A percentile compares a stretch with the other conserved stretches of the same genome.
Conservation (phyloP, 2,329 filamentous ascomycete species). For the Verticillium alfalfae region DNA sequence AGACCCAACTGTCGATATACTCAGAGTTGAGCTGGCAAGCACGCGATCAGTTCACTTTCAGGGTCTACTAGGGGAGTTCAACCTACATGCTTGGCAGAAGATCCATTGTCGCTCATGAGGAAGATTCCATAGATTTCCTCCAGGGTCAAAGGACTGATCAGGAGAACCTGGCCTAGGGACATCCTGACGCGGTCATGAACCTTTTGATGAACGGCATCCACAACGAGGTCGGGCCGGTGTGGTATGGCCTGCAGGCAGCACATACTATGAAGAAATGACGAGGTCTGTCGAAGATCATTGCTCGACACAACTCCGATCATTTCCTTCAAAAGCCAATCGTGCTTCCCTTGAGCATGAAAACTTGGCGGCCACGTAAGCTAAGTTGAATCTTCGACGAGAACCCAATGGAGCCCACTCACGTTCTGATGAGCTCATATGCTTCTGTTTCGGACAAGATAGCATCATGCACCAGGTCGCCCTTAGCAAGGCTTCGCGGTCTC, state of each 20-base stretch:
- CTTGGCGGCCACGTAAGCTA: not conserved
- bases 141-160: constrained; percentile 30
- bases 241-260: constrained; percentile 28
- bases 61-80: not conserved
- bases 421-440: not conserved
- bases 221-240: constrained; percentile 4
- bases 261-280: constrained; percentile 31
- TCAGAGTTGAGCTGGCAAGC: constrained; percentile 14
- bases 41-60: not conserved
- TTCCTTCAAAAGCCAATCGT: constrained; percentile 7
- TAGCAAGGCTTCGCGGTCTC: not conserved
- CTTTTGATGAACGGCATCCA: constrained; percentile 22
- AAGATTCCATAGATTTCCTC: constrained; percentile 34
- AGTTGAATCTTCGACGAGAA: too few species aligned
- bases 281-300: constrained; percentile 21
- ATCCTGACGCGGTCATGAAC: constrained; percentile 31
- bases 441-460: not conserved
- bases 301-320: constrained; percentile 3
- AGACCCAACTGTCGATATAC: constrained; percentile 35
- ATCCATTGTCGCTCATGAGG: constrained; percentile 23
- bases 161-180: constrained; percentile 29
- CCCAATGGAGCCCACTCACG: not conserved
- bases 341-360: constrained; percentile 5
- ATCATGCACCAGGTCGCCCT: not conserved
- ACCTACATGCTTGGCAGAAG: not conserved